Evolutionary conservation across 2,329 filamentous ascomycete genomes (phyloP), one percentile per base, ranked within the genome.

Genomic region (Daldinia sp.): DNA sequence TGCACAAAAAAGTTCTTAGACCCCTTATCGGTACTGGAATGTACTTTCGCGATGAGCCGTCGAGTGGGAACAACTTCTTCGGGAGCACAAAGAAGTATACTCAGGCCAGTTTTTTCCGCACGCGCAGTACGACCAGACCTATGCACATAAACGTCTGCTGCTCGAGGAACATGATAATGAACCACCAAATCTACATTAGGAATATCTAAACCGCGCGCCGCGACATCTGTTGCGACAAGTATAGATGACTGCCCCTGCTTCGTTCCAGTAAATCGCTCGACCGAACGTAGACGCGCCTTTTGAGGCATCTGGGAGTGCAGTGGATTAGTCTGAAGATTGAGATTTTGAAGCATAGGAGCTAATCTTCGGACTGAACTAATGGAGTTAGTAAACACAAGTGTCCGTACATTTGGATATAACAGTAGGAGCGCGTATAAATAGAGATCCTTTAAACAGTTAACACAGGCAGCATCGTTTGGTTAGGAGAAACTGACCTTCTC

Each of bases 221-320:
- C 94, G 23, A 97, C 94, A 75, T 98, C 94, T 0, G 95, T 98
- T 3, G 95, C 93, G 15, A 99, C 85, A 2, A 98, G 86, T 45
- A 98, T 90, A 1, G 89, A 85, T 0, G 79, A 73, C 13, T 77
- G 71, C 77, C 82, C 77, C 27, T 82, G 78, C 47, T 85, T 81
- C 0, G 87, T 81, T 2, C 85, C 85, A 1, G 90, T 89, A 79
- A 99, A 98, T 37, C 91, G 90, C 75, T 99, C 95, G 1, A 99
- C 86, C 1, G 93, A 94, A 35, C 94, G 89, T n/a, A 97, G 83
- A 43, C 95, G 93, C 2, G 95, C 94, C 77, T 98, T 98, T 78
- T 99, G 95, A 0, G 89, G 85, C 95, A 99, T 98, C 67, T 93
- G 91, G 0, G 93, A 97, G 77, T 99, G 95, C 0, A 99, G 82